Percentiles rank a stretch among this genome's conserved stretches.
phyloP scores from a whole-genome alignment of 2,329 filamentous ascomycete genomes.

The Aspergillus quadricinctus region DNA sequence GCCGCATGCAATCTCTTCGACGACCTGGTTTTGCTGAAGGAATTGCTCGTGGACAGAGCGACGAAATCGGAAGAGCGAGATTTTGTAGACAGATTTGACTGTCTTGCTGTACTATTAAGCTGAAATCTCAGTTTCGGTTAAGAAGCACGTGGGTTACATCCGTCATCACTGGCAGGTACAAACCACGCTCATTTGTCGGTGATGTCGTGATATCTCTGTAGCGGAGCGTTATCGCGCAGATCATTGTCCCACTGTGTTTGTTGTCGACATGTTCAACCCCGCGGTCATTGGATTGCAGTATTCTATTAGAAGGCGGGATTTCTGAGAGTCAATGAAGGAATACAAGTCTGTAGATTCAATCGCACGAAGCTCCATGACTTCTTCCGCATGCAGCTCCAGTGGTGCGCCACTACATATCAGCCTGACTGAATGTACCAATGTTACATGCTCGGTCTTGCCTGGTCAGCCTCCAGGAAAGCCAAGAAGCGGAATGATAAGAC shows the following conservation, averaged over 20 bases:
- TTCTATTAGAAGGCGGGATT: too few relatives aligned
- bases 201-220: neutral
- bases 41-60: neutral
- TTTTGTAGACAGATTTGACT: neutral
- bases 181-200: neutral
- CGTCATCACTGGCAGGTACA: neutral
- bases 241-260: neutral
- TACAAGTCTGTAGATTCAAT: neutral
- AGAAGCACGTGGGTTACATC: neutral
- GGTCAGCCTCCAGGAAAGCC: neutral
- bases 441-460: neutral
- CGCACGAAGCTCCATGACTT: neutral
- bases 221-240: neutral
- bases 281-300: neutral
- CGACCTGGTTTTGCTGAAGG: neutral
- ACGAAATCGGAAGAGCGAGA: neutral
- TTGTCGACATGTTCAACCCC: neutral
- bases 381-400: neutral
- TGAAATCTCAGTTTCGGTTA: neutral
- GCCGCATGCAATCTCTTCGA: neutral
- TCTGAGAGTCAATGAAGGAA: neutral
- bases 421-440: neutral
- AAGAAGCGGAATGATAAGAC: neutral
- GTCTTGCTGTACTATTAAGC: neutral
- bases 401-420: neutral